Percentiles rank a stretch among this genome's conserved stretches.
Conservation (phyloP, 1,284 basidiomycete genomes). For the Moesziomyces globuligerus region DNA sequence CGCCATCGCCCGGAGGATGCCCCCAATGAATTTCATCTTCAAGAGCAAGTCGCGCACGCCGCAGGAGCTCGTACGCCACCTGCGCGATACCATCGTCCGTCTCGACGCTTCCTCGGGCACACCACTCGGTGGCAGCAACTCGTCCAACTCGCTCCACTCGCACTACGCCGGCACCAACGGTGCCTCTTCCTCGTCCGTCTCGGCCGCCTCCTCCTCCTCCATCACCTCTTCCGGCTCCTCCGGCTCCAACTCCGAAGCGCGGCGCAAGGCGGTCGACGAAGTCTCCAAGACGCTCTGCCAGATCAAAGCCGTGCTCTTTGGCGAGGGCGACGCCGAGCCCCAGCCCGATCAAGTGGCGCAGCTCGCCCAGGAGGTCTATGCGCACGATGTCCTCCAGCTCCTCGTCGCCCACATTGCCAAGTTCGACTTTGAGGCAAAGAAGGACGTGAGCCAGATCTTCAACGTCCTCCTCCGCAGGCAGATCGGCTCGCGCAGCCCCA, state of each 20-base stretch:
- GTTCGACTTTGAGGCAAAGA: constrained; percentile 91
- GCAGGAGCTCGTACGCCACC: constrained; percentile 57
- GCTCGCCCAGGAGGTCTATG: constrained; percentile 94
- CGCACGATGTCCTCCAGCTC: constrained; percentile 83
- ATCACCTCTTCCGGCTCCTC: constrained; percentile 13
- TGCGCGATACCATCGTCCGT: constrained; percentile 56
- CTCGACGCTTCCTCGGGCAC: constrained; percentile 44
- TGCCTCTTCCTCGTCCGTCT: constrained; percentile 17
- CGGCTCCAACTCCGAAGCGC: constrained; percentile 20
- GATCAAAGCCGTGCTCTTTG: constrained; percentile 85
- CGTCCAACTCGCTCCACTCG: constrained; percentile 26
- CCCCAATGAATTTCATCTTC: constrained; percentile 66
- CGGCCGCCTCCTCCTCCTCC: constrained; percentile 10
- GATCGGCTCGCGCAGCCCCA: constrained; percentile 90
- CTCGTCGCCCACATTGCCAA: constrained; percentile 83
- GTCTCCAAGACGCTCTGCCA: constrained; percentile 87
- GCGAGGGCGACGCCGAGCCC: constrained; percentile 81
- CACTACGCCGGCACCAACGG: constrained; percentile 13
- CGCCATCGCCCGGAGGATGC: too few species aligned
- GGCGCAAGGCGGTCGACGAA: constrained; percentile 80
- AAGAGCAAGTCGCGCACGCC: constrained; percentile 62
- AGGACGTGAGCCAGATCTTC: constrained; percentile 97
- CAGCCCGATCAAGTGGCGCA: constrained; percentile 74
- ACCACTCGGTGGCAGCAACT: constrained; percentile 16
- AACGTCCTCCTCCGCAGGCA: constrained; percentile 92